A percentile compares a stretch with the other conserved stretches of the same genome.
Conservation (phyloP, 345 rosid genomes). For the Populus tremula region DNA sequence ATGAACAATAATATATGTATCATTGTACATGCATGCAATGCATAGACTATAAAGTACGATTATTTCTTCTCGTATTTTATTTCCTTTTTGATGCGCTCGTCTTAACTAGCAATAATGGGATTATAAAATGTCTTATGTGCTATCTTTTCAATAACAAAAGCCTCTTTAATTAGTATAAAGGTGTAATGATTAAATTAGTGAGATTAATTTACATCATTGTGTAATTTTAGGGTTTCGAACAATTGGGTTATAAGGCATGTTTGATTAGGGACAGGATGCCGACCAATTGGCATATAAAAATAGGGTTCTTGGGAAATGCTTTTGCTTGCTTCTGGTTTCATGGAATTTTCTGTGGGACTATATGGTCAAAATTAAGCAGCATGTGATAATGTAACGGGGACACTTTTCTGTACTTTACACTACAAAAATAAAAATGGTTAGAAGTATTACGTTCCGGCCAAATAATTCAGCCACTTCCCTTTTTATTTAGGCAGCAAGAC, state of each 20-base stretch:
- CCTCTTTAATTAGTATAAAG: background rate
- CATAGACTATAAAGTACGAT: background rate
- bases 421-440: background rate
- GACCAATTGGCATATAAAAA: conserved; percentile 32
- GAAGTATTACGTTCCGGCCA: background rate
- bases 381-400: background rate
- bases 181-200: background rate
- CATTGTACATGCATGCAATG: background rate
- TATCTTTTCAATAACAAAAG: background rate
- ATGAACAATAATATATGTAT: too few species aligned
- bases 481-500: background rate
- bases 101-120: background rate
- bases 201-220: background rate
- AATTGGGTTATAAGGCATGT: conserved; percentile 11
- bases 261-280: conserved; percentile 24
- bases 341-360: conserved; percentile 13
- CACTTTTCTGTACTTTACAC: background rate
- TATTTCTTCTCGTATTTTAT: background rate
- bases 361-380: background rate
- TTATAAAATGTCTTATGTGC: background rate
- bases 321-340: conserved; percentile 14
- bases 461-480: too few species aligned
- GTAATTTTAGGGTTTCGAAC: background rate
- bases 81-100: background rate
- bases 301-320: background rate